phyloP scores from a whole-genome alignment of 106 monocot species.

The Acorus gramineus region DNA sequence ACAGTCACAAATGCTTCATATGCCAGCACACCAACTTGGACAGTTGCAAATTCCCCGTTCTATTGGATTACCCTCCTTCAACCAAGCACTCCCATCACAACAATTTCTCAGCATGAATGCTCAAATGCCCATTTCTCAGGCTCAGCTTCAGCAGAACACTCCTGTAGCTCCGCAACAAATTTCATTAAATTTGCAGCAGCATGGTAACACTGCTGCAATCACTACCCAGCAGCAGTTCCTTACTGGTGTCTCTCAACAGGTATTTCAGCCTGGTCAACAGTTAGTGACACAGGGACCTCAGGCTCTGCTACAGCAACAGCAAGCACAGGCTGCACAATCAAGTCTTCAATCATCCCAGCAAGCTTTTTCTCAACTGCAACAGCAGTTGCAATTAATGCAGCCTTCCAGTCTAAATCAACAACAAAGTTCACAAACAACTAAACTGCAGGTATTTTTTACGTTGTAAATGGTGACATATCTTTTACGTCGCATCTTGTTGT shows the following conservation, averaged over 20 bases:
- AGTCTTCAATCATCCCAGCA: constrained; percentile 86
- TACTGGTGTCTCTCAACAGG: constrained; percentile 31
- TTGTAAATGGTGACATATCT: too few species aligned
- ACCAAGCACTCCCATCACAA: constrained; percentile 26
- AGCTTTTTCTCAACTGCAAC: constrained; percentile 74
- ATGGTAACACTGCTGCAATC: constrained; percentile 18
- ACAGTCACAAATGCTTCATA: constrained; percentile 41
- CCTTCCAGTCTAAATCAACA: constrained; percentile 53
- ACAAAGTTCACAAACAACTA: constrained; percentile 36
- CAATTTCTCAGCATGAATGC: constrained; percentile 36
- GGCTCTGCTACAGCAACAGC: constrained; percentile 56
- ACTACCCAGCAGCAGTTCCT: constrained; percentile 50
- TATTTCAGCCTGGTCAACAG: constrained; percentile 58
- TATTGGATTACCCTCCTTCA: constrained; percentile 25
- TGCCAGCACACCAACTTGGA: constrained; percentile 40
- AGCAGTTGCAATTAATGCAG: constrained; percentile 81
- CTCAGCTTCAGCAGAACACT: constrained; percentile 39
- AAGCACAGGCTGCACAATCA: constrained; percentile 69
- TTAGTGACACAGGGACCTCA: constrained; percentile 56
- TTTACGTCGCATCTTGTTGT: too few species aligned
- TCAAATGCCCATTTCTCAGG: constrained; percentile 38
- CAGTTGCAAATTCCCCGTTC: constrained; percentile 52
- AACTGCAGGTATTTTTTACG: constrained; percentile 55
- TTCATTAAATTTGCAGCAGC: constrained; percentile 28
- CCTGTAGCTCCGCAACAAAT: constrained; percentile 21